Percentiles rank a stretch among this genome's conserved stretches.
phyloP scores from a whole-genome alignment of 179 eudicot genomes.

The Silene vulgaris region DNA sequence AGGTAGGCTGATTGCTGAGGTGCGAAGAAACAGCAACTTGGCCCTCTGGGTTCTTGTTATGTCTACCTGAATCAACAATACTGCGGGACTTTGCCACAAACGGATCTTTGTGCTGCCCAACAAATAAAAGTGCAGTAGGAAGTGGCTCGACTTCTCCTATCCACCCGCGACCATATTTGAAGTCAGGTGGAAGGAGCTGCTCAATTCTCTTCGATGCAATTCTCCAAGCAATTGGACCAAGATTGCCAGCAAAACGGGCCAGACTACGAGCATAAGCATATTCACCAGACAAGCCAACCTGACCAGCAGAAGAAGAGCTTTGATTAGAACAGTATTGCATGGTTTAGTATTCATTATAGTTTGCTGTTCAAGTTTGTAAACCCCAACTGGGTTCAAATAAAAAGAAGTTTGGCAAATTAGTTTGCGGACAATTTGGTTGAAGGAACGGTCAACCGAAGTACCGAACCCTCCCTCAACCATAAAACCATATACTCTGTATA shows the following conservation, averaged over 20 bases:
- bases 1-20: constrained; percentile 23
- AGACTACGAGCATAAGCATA: constrained; percentile 82
- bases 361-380: no score
- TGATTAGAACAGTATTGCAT: neutral
- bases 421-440: neutral
- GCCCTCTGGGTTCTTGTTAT: constrained; percentile 24
- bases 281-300: constrained; percentile 83
- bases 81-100: constrained; percentile 27
- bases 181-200: constrained; percentile 65
- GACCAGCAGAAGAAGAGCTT: constrained; percentile 22
- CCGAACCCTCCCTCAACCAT: neutral
- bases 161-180: constrained; percentile 90
- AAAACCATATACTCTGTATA: neutral
- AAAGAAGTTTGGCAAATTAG: neutral
- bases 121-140: constrained; percentile 55
- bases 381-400: neutral
- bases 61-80: constrained; percentile 26
- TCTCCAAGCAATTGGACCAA: constrained; percentile 85
- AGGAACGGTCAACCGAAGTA: neutral
- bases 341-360: neutral
- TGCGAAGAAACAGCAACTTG: constrained; percentile 25
- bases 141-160: constrained; percentile 92
- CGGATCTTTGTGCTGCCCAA: constrained; percentile 42
- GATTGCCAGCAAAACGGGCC: constrained; percentile 84
- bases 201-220: constrained; percentile 76